These are phyloP conservation scores for Quambalaria eucalypti DNA, from an alignment of 1,284 basidiomycete species.

Conservation along the genomic window DNA sequence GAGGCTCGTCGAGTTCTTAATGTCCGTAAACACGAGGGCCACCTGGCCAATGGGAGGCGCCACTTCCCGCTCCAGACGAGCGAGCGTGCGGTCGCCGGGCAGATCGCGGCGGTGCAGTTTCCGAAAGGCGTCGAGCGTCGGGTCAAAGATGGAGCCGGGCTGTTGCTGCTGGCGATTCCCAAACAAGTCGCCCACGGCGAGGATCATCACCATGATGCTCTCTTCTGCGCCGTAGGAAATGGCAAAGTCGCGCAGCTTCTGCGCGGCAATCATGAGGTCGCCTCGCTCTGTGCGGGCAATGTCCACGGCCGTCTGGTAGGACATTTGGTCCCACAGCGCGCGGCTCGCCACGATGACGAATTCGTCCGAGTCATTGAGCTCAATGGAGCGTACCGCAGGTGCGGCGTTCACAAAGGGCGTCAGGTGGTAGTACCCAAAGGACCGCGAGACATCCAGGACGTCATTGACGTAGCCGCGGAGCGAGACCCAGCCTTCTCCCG, in stretches of 20 bases:
- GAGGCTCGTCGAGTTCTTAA: conserved; percentile 88
- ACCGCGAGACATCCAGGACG: conserved; percentile 78
- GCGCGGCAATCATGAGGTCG: conserved; percentile 93
- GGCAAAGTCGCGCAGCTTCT: conserved; percentile 91
- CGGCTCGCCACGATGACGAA: conserved; percentile 92
- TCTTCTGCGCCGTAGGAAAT: conserved; percentile 93
- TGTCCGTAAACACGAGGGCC: conserved; percentile 95
- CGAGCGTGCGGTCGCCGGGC: conserved; percentile 48
- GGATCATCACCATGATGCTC: conserved; percentile 96
- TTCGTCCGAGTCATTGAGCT: conserved; percentile 78
- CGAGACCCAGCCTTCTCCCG: conserved; percentile 91
- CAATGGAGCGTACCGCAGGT: conserved; percentile 65
- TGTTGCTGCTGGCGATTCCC: conserved; percentile 39
- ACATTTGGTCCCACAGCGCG: conserved; percentile 86
- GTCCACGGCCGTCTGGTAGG: conserved; percentile 92
- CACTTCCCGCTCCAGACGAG: conserved; percentile 68
- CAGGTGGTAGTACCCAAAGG: conserved; percentile 87
- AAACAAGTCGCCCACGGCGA: conserved; percentile 74
- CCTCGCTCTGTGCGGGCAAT: conserved; percentile 73
- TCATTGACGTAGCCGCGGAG: conserved; percentile 89
- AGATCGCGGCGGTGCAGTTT: conserved; percentile 31
- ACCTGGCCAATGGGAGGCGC: conserved; percentile 79
- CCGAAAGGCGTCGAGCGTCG: conserved; percentile 41
- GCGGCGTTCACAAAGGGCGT: conserved; percentile 83
- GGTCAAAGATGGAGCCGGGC: conserved; percentile 29